Conservation (phyloP, 331 rosid species). For the Telfairia occidentalis region DNA sequence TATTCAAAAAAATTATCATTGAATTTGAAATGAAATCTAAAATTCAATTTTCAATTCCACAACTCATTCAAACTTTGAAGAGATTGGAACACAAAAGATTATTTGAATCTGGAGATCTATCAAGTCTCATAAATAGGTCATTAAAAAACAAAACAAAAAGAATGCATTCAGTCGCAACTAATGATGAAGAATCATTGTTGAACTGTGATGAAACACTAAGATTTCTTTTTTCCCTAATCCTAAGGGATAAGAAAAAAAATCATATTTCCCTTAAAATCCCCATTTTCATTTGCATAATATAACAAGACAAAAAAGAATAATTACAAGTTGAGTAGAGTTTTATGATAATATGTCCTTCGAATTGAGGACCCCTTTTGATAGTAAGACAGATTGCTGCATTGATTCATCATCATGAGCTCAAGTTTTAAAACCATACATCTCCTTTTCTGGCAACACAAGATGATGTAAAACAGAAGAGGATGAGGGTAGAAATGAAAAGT, state of each 20-base stretch:
- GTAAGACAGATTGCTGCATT: neutral
- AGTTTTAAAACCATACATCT: neutral
- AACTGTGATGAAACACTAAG: neutral
- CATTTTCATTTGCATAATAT: neutral
- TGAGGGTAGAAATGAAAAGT: too few relatives aligned
- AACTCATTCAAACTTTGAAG: neutral
- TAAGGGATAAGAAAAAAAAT: neutral
- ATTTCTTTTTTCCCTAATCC: neutral
- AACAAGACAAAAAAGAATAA: neutral
- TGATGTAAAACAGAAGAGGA: conserved; percentile 1
- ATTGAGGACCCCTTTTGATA: neutral
- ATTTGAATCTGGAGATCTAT: neutral
- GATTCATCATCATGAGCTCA: neutral
- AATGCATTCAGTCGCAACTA: neutral
- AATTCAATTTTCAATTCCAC: neutral
- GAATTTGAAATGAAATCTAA: neutral
- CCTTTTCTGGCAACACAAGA: neutral
- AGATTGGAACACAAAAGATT: neutral
- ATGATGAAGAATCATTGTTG: neutral
- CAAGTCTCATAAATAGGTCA: neutral
- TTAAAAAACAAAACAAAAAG: neutral
- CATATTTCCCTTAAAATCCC: neutral
- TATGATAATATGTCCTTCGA: neutral
- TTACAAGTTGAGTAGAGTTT: neutral
- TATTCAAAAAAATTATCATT: too few relatives aligned